These are phyloP conservation scores for Penicillium goetzii DNA, from an alignment of 495 filamentous ascomycete species.

Conservation along the genomic window DNA sequence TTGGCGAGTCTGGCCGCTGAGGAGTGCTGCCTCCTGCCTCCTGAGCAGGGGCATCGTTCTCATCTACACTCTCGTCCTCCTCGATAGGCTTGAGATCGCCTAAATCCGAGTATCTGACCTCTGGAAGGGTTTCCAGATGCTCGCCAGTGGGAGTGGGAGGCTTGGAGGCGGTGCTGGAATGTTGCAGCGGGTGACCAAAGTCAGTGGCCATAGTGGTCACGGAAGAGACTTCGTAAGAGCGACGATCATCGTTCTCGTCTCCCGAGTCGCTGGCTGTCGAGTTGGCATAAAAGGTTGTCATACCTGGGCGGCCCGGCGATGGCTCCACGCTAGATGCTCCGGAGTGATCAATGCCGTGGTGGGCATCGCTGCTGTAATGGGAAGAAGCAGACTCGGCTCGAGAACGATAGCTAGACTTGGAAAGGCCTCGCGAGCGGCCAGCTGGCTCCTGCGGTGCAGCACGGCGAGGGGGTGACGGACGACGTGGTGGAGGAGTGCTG, in stretches of 20 bases:
- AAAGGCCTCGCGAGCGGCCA: constrained; percentile 44
- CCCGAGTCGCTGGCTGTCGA: constrained; percentile 50
- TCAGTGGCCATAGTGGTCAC: constrained; percentile 33
- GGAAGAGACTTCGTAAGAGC: constrained; percentile 33
- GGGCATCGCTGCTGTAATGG: constrained; percentile 46
- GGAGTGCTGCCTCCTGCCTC: constrained; percentile 27
- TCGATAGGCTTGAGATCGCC: constrained; percentile 50
- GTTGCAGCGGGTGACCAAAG: constrained; percentile 37
- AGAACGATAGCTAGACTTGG: constrained; percentile 49
- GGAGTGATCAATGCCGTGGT: constrained; percentile 34
- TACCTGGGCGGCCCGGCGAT: constrained; percentile 34
- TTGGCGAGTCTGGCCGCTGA: constrained; percentile 75
- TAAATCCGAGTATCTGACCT: constrained; percentile 48
- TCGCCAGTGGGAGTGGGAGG: constrained; percentile 36
- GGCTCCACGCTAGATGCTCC: constrained; percentile 33
- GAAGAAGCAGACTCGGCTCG: constrained; percentile 52
- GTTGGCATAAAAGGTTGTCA: constrained; percentile 49
- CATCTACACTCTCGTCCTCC: constrained; percentile 35
- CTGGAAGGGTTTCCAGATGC: constrained; percentile 40
- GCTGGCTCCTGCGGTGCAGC: constrained; percentile 34
- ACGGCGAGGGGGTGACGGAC: constrained; percentile 39
- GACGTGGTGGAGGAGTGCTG: constrained; percentile 47
- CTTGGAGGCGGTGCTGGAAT: constrained; percentile 32
- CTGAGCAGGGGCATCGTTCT: constrained; percentile 1
- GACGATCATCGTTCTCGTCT: constrained; percentile 40